These are phyloP conservation scores for Anthracocystis walkeri DNA, from an alignment of 1,284 basidiomycete species.

Conservation along the genomic window DNA sequence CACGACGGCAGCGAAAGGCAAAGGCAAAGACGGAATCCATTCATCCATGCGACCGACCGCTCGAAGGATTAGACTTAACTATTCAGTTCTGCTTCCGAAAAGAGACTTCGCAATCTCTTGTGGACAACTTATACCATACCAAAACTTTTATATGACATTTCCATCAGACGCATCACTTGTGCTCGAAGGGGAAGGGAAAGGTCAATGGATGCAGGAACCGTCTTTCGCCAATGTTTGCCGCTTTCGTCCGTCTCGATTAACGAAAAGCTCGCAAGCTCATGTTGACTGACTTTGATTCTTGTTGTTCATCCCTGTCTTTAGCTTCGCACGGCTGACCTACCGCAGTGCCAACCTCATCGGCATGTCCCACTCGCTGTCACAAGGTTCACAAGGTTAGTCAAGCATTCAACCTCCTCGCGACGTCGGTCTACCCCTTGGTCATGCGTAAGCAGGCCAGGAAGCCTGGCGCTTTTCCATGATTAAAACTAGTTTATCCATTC, in stretches of 20 bases:
- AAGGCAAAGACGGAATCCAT: not conserved
- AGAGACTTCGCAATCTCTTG: conserved; percentile 60
- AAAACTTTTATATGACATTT: conserved; percentile 45
- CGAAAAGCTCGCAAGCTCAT: not conserved
- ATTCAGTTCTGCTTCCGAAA: conserved; percentile 60
- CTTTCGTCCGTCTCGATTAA: not conserved
- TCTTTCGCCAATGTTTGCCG: conserved; percentile 8
- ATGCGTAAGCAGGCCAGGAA: not conserved
- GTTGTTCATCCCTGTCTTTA: not conserved
- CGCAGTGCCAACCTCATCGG: not conserved
- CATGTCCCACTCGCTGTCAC: not conserved
- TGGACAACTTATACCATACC: conserved; percentile 56
- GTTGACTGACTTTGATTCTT: conserved; percentile 19
- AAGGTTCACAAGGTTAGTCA: conserved; percentile 24
- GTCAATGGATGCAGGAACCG: conserved; percentile 17
- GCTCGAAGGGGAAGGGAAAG: not conserved
- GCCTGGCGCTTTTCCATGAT: conserved; percentile 34
- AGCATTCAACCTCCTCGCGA: not conserved
- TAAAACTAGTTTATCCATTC: conserved; percentile 63
- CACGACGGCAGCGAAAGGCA: not conserved
- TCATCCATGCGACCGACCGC: conserved; percentile 4
- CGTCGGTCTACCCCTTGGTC: not conserved
- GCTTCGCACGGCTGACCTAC: not conserved
- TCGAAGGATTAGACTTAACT: conserved; percentile 46
- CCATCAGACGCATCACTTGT: not conserved